These are phyloP conservation scores for Colletotrichum sp. DNA, from an alignment of 2,329 filamentous ascomycete species.

Conservation along the genomic window DNA sequence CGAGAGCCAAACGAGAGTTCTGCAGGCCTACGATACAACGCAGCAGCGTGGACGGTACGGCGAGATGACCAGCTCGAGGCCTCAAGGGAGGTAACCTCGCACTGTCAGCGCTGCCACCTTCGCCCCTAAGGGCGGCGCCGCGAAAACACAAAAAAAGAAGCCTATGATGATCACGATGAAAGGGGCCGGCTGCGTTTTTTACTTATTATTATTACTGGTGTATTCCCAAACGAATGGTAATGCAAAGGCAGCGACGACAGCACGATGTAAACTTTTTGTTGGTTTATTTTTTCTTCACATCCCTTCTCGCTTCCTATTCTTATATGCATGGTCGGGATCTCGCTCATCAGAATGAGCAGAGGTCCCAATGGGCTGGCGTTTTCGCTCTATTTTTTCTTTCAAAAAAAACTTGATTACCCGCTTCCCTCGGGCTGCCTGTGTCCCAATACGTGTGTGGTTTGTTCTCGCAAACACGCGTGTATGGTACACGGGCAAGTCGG, in stretches of 20 bases:
- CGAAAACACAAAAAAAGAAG: neutral
- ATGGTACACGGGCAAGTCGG: neutral
- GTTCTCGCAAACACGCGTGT: neutral
- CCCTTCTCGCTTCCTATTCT: constrained; percentile 1
- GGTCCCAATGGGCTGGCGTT: constrained; percentile 12
- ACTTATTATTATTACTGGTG: neutral
- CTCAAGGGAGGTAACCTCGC: constrained; percentile 19
- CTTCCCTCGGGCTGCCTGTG: neutral
- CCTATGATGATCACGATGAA: constrained; percentile 21
- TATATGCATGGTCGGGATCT: constrained; percentile 17
- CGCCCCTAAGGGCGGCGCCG: neutral
- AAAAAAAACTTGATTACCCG: neutral
- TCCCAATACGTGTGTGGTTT: neutral
- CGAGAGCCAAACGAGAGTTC: constrained; percentile 90
- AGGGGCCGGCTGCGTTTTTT: constrained; percentile 17
- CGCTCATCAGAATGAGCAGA: neutral
- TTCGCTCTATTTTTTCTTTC: neutral
- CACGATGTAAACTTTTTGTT: constrained; percentile 21
- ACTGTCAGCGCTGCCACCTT: neutral
- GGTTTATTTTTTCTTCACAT: neutral
- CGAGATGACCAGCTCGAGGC: constrained; percentile 76
- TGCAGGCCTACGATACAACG: constrained; percentile 98
- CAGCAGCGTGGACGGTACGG: constrained; percentile 89
- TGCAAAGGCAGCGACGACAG: constrained; percentile 20
- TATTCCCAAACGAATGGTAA: constrained; percentile 18